Conservation (phyloP, 2,329 filamentous ascomycete species). For the Monilinia polystroma region DNA sequence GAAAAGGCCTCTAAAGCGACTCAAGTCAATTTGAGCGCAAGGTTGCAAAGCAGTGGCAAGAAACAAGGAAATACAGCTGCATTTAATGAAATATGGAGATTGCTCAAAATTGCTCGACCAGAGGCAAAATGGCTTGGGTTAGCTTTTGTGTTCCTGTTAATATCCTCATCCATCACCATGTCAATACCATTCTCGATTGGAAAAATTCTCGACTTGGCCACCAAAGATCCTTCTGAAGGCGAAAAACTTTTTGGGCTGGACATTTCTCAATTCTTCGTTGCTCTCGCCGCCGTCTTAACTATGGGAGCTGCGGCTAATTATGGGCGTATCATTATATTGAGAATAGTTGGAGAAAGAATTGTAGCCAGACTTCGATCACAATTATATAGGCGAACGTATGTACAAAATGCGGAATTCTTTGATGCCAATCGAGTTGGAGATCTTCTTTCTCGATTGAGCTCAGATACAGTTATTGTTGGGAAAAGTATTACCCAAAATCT, state of each 20-base stretch:
- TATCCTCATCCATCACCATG: constrained; percentile 93
- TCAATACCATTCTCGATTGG: constrained; percentile 96
- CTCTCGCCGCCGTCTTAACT: constrained; percentile 72
- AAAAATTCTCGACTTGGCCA: constrained; percentile 89
- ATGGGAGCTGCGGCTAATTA: constrained; percentile 90
- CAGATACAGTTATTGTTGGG: constrained; percentile 95
- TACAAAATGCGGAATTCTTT: constrained; percentile 99
- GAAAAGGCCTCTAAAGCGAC: constrained; percentile 85
- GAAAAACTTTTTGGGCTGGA: constrained; percentile 78
- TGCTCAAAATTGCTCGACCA: constrained; percentile 85
- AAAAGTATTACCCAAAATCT: constrained; percentile 98
- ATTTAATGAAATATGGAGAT: constrained; percentile 74
- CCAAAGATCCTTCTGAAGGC: constrained; percentile 65
- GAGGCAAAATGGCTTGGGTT: constrained; percentile 74
- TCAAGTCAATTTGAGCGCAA: constrained; percentile 84
- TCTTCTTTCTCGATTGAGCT: constrained; percentile 90
- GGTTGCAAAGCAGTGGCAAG: constrained; percentile 76
- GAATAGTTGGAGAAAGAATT: constrained; percentile 92
- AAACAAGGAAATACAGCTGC: constrained; percentile 55
- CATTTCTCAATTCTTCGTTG: constrained; percentile 83
- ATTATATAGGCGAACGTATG: constrained; percentile 85
- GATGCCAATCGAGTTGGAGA: constrained; percentile 97
- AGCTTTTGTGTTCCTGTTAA: constrained; percentile 80
- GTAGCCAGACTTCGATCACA: constrained; percentile 86
- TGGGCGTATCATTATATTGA: constrained; percentile 85